phyloP scores from a whole-genome alignment of 108 stramenopile genomes.

The Fragilaria radians region DNA sequence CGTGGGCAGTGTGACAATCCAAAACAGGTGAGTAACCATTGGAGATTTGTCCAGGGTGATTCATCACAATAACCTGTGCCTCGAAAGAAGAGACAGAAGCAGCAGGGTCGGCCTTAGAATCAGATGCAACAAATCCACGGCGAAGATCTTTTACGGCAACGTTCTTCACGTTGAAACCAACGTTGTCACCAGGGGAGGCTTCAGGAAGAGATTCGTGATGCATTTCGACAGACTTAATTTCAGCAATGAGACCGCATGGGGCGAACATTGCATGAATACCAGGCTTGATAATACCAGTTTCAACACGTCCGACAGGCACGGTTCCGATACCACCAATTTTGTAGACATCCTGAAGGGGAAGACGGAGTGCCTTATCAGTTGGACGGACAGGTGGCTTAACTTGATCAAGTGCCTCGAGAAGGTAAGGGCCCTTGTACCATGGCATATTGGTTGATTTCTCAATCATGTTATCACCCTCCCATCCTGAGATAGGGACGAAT shows the following conservation, averaged over 20 bases:
- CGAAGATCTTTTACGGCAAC: conserved; percentile 85
- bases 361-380: conserved; percentile 90
- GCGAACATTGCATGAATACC: conserved; percentile 83
- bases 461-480: conserved; percentile 92
- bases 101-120: conserved; percentile 74
- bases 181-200: conserved; percentile 90
- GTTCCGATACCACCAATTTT: conserved; percentile 94
- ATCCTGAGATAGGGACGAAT: conserved; percentile 96
- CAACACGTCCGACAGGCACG: conserved; percentile 92
- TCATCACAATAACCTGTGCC: conserved; percentile 93
- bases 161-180: conserved; percentile 94
- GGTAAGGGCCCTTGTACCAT: conserved; percentile 92
- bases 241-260: conserved; percentile 67
- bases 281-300: conserved; percentile 90
- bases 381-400: conserved; percentile 82
- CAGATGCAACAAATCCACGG: conserved; percentile 87
- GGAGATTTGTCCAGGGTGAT: conserved; percentile 90
- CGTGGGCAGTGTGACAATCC: conserved; percentile 94
- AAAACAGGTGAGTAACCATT: conserved; percentile 90
- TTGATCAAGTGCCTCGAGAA: conserved; percentile 90
- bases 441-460: conserved; percentile 84
- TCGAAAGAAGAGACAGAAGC: conserved; percentile 53
- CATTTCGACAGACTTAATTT: conserved; percentile 93
- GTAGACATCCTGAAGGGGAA: conserved; percentile 95
- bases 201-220: conserved; percentile 82